Conservation (phyloP, 2,329 filamentous ascomycete species). For the Myotisia sp. region DNA sequence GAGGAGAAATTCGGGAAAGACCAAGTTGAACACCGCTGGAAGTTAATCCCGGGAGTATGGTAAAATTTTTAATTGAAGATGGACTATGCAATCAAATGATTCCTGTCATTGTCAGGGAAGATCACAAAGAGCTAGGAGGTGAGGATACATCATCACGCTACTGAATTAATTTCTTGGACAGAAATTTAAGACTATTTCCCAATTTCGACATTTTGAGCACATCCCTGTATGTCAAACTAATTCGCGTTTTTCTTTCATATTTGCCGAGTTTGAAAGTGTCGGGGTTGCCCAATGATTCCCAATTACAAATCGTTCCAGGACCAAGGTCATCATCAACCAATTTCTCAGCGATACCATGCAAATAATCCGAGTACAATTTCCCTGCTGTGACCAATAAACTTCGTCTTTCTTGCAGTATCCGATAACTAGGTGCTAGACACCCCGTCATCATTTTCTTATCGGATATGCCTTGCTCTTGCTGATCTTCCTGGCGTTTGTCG, state of each 20-base stretch:
- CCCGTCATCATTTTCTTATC: constrained; percentile 3
- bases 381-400: constrained; percentile 49
- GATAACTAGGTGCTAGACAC: constrained; percentile 28
- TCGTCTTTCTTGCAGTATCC: constrained; percentile 68
- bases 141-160: no score
- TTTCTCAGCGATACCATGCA: constrained; percentile 46
- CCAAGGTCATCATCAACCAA: constrained; percentile 51
- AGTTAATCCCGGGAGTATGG: constrained; percentile 51
- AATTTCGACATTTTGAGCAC: constrained; percentile 68
- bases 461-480: constrained; percentile 37
- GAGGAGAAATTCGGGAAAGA: constrained; percentile 55
- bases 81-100: no score
- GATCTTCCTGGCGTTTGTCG: constrained; percentile 39
- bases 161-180: constrained; percentile 13
- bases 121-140: no score
- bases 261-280: constrained; percentile 25
- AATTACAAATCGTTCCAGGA: constrained; percentile 40
- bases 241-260: constrained; percentile 37
- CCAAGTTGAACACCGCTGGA: constrained; percentile 50
- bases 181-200: constrained; percentile 50
- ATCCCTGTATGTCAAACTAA: constrained; percentile 60
- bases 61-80: neutral
- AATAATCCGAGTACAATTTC: constrained; percentile 39
- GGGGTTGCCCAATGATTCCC: constrained; percentile 38
- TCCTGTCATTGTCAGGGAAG: no score